Evolutionary conservation across 106 monocot species (phyloP).

Genomic region (Dendrobium huoshanense): DNA sequence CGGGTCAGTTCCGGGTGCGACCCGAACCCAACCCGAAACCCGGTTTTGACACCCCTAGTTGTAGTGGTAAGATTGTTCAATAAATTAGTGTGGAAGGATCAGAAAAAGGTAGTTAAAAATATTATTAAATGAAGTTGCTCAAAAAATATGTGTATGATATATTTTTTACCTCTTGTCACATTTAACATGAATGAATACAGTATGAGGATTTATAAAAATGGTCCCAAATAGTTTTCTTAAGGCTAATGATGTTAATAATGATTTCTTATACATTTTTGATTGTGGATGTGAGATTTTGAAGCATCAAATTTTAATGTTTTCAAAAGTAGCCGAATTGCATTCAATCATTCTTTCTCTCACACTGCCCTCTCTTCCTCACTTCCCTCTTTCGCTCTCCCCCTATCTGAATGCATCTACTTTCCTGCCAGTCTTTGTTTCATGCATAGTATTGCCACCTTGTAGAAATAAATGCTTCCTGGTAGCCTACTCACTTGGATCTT

Average conservation of each 20-base stretch:
- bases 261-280: background rate
- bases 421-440: background rate
- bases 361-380: too few relatives aligned
- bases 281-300: background rate
- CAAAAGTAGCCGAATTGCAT: background rate
- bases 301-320: background rate
- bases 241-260: background rate
- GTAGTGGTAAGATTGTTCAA: background rate
- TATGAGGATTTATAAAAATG: background rate
- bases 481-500: background rate
- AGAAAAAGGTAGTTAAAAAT: background rate
- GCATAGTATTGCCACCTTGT: background rate
- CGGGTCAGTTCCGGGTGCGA: too few relatives aligned
- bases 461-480: background rate
- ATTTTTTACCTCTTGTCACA: background rate
- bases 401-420: background rate
- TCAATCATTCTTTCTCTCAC: background rate
- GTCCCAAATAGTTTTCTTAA: background rate
- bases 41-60: background rate
- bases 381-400: background rate
- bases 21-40: too few relatives aligned
- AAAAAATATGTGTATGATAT: too few relatives aligned
- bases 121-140: background rate
- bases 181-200: background rate
- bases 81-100: background rate